Percentiles rank a stretch among this genome's conserved stretches.
Conservation (phyloP, 306 rosid species). For the Cyclanthera cordifolia region DNA sequence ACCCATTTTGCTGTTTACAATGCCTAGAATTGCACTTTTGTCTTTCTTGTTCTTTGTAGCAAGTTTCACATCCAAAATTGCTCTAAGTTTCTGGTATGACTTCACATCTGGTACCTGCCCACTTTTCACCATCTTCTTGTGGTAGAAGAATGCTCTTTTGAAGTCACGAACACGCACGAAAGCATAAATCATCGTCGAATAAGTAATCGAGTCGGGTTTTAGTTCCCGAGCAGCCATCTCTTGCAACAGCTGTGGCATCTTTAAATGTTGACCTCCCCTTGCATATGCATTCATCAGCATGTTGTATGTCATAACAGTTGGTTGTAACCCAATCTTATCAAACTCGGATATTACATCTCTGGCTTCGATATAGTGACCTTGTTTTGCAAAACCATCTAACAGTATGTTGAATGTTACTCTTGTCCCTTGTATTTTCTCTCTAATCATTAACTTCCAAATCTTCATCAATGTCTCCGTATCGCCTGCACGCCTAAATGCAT, state of each 20-base stretch:
- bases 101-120: slow-evolving; percentile 47
- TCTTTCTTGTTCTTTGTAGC: slow-evolving; percentile 59
- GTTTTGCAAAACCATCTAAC: slow-evolving; percentile 81
- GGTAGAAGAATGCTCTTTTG: slow-evolving; percentile 56
- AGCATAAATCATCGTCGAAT: slow-evolving; percentile 74
- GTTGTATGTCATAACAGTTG: slow-evolving; percentile 72
- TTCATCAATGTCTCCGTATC: slow-evolving; percentile 56
- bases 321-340: slow-evolving; percentile 57
- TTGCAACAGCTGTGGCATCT: slow-evolving; percentile 61
- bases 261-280: slow-evolving; percentile 66
- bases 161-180: slow-evolving; percentile 63
- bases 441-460: slow-evolving; percentile 69
- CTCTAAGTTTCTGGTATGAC: slow-evolving; percentile 58
- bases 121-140: slow-evolving; percentile 66
- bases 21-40: slow-evolving; percentile 45
- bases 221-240: slow-evolving; percentile 63
- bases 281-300: slow-evolving; percentile 89
- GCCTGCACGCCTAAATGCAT: slow-evolving; percentile 73
- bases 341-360: slow-evolving; percentile 67
- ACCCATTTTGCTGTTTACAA: slow-evolving; percentile 44
- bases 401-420: slow-evolving; percentile 60
- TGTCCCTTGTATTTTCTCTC: slow-evolving; percentile 52
- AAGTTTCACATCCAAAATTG: slow-evolving; percentile 51
- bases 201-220: slow-evolving; percentile 78
- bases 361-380: slow-evolving; percentile 69